Percentiles rank a stretch among this genome's conserved stretches.
Evolutionary conservation across 116 monocot species (phyloP).

Genomic region (Phalaenopsis hybrid): DNA sequence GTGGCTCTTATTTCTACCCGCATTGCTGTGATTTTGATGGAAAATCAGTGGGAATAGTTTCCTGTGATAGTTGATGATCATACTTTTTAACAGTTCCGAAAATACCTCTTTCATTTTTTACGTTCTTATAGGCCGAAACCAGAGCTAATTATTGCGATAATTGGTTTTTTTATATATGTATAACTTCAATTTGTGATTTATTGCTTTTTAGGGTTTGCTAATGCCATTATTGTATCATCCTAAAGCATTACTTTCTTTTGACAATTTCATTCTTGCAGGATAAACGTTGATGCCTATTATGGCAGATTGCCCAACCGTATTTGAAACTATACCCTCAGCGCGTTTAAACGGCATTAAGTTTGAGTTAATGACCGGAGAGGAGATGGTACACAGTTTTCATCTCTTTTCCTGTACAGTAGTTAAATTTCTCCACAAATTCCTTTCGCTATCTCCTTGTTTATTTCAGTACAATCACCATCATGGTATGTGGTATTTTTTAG

Average conservation of each 20-base stretch:
- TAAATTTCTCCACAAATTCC: not conserved
- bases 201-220: not conserved
- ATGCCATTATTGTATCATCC: not conserved
- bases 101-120: not conserved
- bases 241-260: not conserved
- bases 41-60: not conserved
- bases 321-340: slow-evolving; percentile 20
- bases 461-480: not conserved
- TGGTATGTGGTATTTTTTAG: slow-evolving; percentile 22
- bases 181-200: not conserved
- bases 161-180: not conserved
- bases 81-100: not conserved
- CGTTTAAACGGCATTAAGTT: slow-evolving; percentile 34
- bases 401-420: not conserved
- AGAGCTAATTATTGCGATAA: not conserved
- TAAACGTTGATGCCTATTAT: slow-evolving; percentile 11
- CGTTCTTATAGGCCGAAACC: not conserved
- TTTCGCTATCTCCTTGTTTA: not conserved
- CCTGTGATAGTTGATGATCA: not conserved
- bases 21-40: slow-evolving; percentile 9
- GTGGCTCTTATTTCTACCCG: not conserved
- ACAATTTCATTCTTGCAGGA: slow-evolving; percentile 9
- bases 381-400: slow-evolving; percentile 36
- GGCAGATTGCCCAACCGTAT: slow-evolving; percentile 13
- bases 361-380: slow-evolving; percentile 32